Conservation (phyloP, 2,329 filamentous ascomycete species). For the Ceratocystiopsis minuta region DNA sequence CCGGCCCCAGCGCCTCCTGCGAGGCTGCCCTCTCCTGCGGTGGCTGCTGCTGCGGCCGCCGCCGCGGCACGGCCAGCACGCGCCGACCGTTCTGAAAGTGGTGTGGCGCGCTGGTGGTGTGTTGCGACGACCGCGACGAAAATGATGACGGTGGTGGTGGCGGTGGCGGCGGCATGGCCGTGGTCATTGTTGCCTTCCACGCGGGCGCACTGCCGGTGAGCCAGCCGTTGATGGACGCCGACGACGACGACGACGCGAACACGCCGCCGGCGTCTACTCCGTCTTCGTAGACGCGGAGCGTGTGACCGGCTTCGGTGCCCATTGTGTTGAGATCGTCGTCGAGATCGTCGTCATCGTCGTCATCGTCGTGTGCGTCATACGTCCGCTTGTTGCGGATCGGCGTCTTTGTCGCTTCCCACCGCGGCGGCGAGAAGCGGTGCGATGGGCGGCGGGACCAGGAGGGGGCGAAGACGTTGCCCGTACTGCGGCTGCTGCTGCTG, state of each 20-base stretch:
- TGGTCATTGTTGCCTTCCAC: too few relatives aligned
- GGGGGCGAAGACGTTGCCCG: background rate
- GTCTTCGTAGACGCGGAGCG: constrained; percentile 5
- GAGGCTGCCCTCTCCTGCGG: too few relatives aligned
- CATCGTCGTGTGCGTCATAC: too few relatives aligned
- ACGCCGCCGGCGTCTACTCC: constrained; percentile 20
- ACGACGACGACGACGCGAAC: constrained; percentile 11
- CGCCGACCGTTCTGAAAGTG: constrained; percentile 20
- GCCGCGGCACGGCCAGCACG: constrained; percentile 29
- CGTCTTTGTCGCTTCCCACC: too few relatives aligned
- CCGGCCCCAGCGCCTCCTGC: background rate
- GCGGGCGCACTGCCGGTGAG: constrained; percentile 17
- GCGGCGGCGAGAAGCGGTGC: background rate
- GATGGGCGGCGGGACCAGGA: background rate
- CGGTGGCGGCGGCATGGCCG: background rate
- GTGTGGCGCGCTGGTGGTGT: constrained; percentile 3
- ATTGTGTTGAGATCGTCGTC: too few relatives aligned
- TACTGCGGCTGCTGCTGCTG: constrained; percentile 1
- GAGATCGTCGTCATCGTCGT: too few relatives aligned
- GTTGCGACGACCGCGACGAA: background rate
- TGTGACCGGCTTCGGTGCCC: constrained; percentile 1
- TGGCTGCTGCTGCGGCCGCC: constrained; percentile 9
- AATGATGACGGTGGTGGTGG: too few relatives aligned
- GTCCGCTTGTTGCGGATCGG: too few relatives aligned
- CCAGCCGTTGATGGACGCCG: constrained; percentile 13